Percentiles rank a stretch among this genome's conserved stretches.
phyloP scores from a whole-genome alignment of 805 yeast genomes.

The Ogataea saltuana region DNA sequence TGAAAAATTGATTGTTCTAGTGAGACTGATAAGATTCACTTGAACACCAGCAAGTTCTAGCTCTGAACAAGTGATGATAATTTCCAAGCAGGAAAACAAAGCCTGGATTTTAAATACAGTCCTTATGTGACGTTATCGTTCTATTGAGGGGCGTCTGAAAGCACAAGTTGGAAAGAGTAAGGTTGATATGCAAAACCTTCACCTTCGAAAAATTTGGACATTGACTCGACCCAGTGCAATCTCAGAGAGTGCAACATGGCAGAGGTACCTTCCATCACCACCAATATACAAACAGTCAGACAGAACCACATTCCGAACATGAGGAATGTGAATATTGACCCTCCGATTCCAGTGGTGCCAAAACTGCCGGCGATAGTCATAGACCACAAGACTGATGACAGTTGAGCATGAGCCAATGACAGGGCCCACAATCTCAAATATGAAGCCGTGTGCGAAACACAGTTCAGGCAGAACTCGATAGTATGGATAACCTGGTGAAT shows the following conservation, averaged over 20 bases:
- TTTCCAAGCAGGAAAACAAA: too few species aligned
- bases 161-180: conserved; percentile 55
- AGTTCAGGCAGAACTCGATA: conserved; percentile 93
- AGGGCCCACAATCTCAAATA: conserved; percentile 96
- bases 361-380: conserved; percentile 90
- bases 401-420: conserved; percentile 94
- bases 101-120: too few species aligned
- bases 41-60: too few species aligned
- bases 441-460: conserved; percentile 98
- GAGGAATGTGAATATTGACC: conserved; percentile 72
- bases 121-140: too few species aligned
- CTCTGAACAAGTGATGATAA: too few species aligned
- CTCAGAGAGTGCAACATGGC: conserved; percentile 99
- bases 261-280: conserved; percentile 97
- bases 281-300: conserved; percentile 86
- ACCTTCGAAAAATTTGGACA: conserved; percentile 97
- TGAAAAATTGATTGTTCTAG: not conserved
- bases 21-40: too few species aligned
- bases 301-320: conserved; percentile 95
- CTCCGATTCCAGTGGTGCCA: conserved; percentile 58
- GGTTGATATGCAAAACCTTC: conserved; percentile 92
- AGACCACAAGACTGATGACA: conserved; percentile 91
- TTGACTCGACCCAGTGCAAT: conserved; percentile 98
- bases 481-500: conserved; percentile 98
- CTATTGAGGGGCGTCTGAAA: conserved; percentile 11